phyloP scores from a whole-genome alignment of 192 early-diverging fungal species.

The Gamsiella multidivaricata region DNA sequence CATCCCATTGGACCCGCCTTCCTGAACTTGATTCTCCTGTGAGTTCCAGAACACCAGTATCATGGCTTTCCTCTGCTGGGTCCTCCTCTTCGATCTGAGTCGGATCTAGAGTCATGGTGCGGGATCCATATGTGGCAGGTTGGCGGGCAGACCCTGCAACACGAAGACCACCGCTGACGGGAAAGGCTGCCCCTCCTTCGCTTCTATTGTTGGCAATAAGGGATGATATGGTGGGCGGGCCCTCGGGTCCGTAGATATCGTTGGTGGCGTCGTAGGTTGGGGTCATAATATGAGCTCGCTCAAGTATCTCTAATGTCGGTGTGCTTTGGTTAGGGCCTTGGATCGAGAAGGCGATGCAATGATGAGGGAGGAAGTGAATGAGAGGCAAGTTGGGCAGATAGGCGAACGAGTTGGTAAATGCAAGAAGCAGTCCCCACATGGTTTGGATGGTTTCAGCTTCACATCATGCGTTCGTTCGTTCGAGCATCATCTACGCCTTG shows the following conservation, averaged over 20 bases:
- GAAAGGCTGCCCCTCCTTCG: neutral
- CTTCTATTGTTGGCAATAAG: neutral
- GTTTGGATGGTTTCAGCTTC: no score
- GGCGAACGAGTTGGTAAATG: no score
- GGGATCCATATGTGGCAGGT: constrained; percentile 46
- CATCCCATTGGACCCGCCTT: constrained; percentile 71
- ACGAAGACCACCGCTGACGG: constrained; percentile 1
- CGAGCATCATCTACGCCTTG: no score
- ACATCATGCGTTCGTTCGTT: no score
- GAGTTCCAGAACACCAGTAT: constrained; percentile 59
- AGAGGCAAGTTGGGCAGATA: no score
- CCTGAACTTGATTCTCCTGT: constrained; percentile 58
- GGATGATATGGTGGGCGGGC: constrained; percentile 12
- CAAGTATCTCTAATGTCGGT: no score
- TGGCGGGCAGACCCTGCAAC: constrained; percentile 19
- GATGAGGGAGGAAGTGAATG: no score
- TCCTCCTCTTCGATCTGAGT: constrained; percentile 37
- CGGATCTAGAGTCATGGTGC: constrained; percentile 50
- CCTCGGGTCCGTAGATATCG: constrained; percentile 29
- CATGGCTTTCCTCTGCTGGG: constrained; percentile 14
- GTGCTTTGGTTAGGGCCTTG: no score
- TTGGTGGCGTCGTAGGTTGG: constrained; percentile 11
- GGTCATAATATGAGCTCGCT: constrained; percentile 12
- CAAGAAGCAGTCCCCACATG: no score
- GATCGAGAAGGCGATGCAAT: no score